Evolutionary conservation across 164 flowering plant genomes (phyloP).

Genomic region (Echeveria elegans): DNA sequence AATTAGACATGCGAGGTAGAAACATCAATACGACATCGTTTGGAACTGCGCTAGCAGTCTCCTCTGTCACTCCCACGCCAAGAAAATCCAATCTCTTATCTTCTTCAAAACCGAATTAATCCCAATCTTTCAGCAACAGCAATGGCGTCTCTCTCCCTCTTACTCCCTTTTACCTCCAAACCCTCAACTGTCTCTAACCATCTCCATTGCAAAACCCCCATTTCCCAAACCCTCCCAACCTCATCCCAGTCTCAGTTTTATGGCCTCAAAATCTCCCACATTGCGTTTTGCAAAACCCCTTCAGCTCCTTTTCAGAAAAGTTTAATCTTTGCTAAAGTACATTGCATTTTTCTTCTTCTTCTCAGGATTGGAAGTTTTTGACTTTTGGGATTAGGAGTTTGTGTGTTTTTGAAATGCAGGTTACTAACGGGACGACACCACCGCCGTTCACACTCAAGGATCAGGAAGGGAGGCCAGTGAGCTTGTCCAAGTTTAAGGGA

Average conservation of each 20-base stretch:
- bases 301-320: conserved; percentile 21
- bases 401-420: conserved; percentile 26
- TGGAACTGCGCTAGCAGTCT: too few relatives aligned
- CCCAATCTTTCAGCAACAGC: not conserved
- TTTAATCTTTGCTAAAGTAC: conserved; percentile 62
- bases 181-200: conserved; percentile 15
- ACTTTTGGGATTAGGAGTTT: not conserved
- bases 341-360: conserved; percentile 11
- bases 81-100: not conserved
- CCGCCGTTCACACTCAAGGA: conserved; percentile 81
- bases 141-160: conserved; percentile 12
- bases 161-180: conserved; percentile 16
- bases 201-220: conserved; percentile 23
- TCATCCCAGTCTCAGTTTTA: conserved; percentile 55
- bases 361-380: not conserved
- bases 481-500: conserved; percentile 76
- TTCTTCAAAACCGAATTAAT: not conserved
- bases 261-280: conserved; percentile 44
- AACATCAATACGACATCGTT: too few relatives aligned
- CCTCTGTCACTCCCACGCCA: too few relatives aligned
- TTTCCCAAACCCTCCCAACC: conserved; percentile 12
- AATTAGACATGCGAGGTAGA: too few relatives aligned
- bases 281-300: conserved; percentile 24
- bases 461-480: conserved; percentile 75
- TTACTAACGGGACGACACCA: conserved; percentile 53